Base-by-base conservation (phyloP, 805 yeast species). In the Saccharomyces eubayanus region DNA sequence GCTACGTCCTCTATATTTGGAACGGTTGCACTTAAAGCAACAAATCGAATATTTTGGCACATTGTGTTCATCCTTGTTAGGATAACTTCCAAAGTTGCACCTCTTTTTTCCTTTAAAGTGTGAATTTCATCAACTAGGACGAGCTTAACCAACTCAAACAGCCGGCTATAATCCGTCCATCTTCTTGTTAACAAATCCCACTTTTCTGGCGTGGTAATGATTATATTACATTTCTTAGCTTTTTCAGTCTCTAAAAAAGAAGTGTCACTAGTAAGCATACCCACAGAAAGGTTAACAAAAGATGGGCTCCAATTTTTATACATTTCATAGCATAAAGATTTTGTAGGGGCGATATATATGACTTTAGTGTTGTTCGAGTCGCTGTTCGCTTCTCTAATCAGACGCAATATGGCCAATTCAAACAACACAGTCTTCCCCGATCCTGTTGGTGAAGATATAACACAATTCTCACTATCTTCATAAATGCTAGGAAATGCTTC, bases 181-280 rank as follows among this genome's bases (percentile, higher is more conserved):
- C 74, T 76, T 57, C 84, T 68, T 0, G 85, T 79, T 53, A 80
- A 66, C 47, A 77, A 67, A 59, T 82, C 85, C 83, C 84, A 80
- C 62, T 81, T 82, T 62, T 82, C 85, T 3, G 85, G 85, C 0
- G 85, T 82, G 1, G 83, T 76, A 8, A 82, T 75, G 9, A 82
- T 79, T 4, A 82, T 71, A 53, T 78, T 77, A 1, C 82, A 74
- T n/a, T 67, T 72, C 62, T 73, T 73, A 2, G 77, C 79, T 43
- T 65, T 70, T 11, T 76, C 81, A 5, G 76, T 67, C 46, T 78
- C 81, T 3, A 69, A 53, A 21, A 66, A 68, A 9, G 75, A 68
- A 10, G 84, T 78, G 56, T 82, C 86, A 53, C 85, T 76, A 0
- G 86, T 82, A 45, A 82, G 64, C 47, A 78, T 69, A 0, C 82